These are phyloP conservation scores for Inonotus obliquus DNA, from an alignment of 1,284 basidiomycete species.

Conservation along the genomic window DNA sequence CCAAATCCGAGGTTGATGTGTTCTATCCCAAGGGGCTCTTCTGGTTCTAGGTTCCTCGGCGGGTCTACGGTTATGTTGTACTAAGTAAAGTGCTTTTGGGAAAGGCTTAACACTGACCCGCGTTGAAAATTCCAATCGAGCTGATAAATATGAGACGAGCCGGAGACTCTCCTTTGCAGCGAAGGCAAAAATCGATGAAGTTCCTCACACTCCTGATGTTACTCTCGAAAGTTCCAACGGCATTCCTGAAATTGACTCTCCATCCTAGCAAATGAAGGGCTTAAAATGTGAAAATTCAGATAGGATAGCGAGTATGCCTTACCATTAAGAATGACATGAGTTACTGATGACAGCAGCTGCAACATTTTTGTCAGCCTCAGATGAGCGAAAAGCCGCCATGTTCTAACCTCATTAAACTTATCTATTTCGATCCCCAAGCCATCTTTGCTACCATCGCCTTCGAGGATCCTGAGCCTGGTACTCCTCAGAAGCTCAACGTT, in stretches of 20 bases:
- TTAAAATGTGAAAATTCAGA: background rate
- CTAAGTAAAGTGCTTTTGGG: conserved; percentile 1
- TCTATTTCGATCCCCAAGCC: background rate
- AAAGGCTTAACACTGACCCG: background rate
- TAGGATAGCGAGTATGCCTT: background rate
- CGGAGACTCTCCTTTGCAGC: conserved; percentile 20
- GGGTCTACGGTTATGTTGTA: background rate
- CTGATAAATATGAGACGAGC: conserved; percentile 22
- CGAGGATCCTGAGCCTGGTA: conserved; percentile 25
- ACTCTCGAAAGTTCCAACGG: conserved; percentile 31
- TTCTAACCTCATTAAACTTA: conserved; percentile 1
- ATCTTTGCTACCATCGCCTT: conserved; percentile 22
- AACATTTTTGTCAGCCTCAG: background rate
- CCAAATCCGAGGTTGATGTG: conserved; percentile 28
- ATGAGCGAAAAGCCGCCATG: background rate
- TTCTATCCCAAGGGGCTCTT: conserved; percentile 16
- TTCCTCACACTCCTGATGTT: conserved; percentile 34
- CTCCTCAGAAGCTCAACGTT: conserved; percentile 15
- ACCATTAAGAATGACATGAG: conserved; percentile 35
- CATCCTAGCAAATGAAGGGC: conserved; percentile 30
- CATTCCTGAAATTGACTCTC: conserved; percentile 39
- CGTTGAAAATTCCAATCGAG: conserved; percentile 14
- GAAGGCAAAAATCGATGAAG: conserved; percentile 26
- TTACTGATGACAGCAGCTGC: conserved; percentile 23
- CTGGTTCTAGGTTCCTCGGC: conserved; percentile 7